Percentiles rank a stretch among this genome's conserved stretches.
phyloP scores from a whole-genome alignment of 1,284 basidiomycete species.

The Apiotrichum gracile region DNA sequence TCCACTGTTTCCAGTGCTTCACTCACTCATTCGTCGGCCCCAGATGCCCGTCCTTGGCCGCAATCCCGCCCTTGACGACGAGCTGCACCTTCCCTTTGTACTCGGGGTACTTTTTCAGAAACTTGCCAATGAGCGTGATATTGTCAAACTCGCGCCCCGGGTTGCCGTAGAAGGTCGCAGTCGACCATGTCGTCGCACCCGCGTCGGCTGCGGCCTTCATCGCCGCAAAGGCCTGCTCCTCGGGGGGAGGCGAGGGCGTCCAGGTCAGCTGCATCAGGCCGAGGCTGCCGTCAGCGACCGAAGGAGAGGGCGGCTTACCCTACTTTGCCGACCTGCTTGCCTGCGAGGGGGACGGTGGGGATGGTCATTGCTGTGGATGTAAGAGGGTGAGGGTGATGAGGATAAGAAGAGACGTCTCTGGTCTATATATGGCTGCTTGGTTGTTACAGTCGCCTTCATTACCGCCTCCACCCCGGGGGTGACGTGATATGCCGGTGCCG shows the following conservation, averaged over 20 bases:
- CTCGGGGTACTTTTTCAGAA: slow-evolving; percentile 52
- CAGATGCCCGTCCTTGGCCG: slow-evolving; percentile 3
- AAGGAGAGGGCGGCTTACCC: slow-evolving; percentile 17
- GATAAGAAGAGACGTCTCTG: background rate
- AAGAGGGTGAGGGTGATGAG: background rate
- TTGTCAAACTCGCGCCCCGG: slow-evolving; percentile 29
- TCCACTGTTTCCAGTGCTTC: too few species aligned
- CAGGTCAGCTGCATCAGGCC: slow-evolving; percentile 58
- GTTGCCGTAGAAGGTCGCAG: slow-evolving; percentile 43
- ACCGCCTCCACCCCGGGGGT: too few species aligned
- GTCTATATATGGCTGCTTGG: background rate
- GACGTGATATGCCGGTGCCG: too few species aligned
- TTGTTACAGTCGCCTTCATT: background rate
- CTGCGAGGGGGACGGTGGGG: slow-evolving; percentile 28
- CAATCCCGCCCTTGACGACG: slow-evolving; percentile 52
- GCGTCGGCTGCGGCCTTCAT: slow-evolving; percentile 59
- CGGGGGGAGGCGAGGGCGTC: slow-evolving; percentile 49
- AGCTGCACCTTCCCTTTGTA: slow-evolving; percentile 54
- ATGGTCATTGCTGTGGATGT: slow-evolving; percentile 8
- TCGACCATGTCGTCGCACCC: slow-evolving; percentile 50
- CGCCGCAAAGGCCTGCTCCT: slow-evolving; percentile 57
- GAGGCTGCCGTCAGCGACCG: slow-evolving; percentile 16
- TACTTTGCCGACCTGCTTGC: slow-evolving; percentile 31
- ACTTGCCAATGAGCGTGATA: slow-evolving; percentile 38
- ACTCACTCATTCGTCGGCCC: slow-evolving; percentile 15